Evolutionary conservation across 768 basidiomycete species (phyloP).

Genomic region (Boletus rubescentipes): DNA sequence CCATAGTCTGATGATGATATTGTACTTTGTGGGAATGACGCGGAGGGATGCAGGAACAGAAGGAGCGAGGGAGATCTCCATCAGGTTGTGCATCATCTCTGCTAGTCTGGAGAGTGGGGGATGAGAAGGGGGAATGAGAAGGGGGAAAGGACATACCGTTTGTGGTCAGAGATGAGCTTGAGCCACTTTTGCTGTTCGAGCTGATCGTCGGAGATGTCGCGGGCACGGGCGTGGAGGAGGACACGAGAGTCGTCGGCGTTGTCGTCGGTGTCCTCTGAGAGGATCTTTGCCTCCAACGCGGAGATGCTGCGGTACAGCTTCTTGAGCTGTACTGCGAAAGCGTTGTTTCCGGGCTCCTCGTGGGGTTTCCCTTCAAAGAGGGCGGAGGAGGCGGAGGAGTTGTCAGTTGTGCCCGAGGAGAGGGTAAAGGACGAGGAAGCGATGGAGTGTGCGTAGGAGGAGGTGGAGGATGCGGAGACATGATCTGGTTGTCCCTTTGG

Average conservation of each 20-base stretch:
- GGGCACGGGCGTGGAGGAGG: conserved; percentile 34
- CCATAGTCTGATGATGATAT: conserved; percentile 94
- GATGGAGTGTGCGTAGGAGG: conserved; percentile 69
- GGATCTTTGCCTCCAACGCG: conserved; percentile 72
- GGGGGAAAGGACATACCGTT: conserved; percentile 54
- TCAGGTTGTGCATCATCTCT: conserved; percentile 85
- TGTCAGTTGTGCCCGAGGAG: conserved; percentile 71
- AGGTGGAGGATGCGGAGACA: conserved; percentile 71
- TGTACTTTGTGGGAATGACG: conserved; percentile 90
- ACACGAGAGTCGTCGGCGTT: conserved; percentile 42
- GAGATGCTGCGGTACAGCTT: conserved; percentile 82
- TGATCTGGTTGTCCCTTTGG: conserved; percentile 67
- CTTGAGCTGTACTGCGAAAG: conserved; percentile 75
- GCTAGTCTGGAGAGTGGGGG: conserved; percentile 61
- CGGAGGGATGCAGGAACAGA: conserved; percentile 86
- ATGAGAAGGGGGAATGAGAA: conserved; percentile 3
- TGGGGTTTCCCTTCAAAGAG: conserved; percentile 57
- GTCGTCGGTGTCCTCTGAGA: conserved; percentile 59
- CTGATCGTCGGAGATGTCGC: conserved; percentile 48
- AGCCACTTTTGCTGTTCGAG: conserved; percentile 76
- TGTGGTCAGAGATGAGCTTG: conserved; percentile 74
- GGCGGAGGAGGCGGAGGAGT: conserved; percentile 69
- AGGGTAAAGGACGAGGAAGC: conserved; percentile 72
- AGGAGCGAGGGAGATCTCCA: conserved; percentile 82
- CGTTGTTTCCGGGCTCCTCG: conserved; percentile 60